phyloP scores from a whole-genome alignment of 2,329 filamentous ascomycete genomes.

The Colletotrichum brevisporum region DNA sequence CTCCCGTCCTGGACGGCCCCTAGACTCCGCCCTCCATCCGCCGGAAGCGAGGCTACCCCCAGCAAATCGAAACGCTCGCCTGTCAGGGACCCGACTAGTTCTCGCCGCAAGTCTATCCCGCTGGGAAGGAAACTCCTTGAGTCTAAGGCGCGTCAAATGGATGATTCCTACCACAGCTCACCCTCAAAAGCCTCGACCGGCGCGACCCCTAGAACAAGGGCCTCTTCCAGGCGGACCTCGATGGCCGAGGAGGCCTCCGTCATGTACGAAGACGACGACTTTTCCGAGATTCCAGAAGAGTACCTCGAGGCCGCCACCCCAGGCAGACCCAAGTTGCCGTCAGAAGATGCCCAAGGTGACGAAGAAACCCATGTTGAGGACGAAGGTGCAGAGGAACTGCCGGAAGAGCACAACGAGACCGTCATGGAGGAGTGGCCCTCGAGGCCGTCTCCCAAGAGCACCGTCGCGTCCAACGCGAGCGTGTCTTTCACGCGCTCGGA shows the following conservation, averaged over 20 bases:
- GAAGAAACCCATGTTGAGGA: neutral
- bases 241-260: slow-evolving; percentile 49
- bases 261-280: slow-evolving; percentile 69
- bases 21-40: neutral
- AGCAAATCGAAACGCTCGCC: slow-evolving; percentile 44
- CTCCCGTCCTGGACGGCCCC: slow-evolving; percentile 28
- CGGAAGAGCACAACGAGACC: slow-evolving; percentile 18
- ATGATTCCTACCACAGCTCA: slow-evolving; percentile 53
- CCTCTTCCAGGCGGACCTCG: slow-evolving; percentile 15
- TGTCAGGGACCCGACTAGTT: slow-evolving; percentile 53
- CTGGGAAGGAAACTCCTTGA: slow-evolving; percentile 53
- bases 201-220: slow-evolving; percentile 47
- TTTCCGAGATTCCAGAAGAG: slow-evolving; percentile 68
- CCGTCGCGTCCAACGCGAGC: slow-evolving; percentile 48
- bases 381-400: slow-evolving; percentile 15
- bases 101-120: slow-evolving; percentile 49
- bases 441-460: slow-evolving; percentile 29
- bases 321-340: slow-evolving; percentile 45
- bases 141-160: slow-evolving; percentile 48
- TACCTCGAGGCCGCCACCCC: slow-evolving; percentile 66
- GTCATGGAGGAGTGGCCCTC: slow-evolving; percentile 35
- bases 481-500: slow-evolving; percentile 53
- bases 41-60: slow-evolving; percentile 1
- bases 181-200: slow-evolving; percentile 50
- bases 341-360: neutral